Conservation (phyloP, 768 basidiomycete species). For the Lactifluus rugatus region DNA sequence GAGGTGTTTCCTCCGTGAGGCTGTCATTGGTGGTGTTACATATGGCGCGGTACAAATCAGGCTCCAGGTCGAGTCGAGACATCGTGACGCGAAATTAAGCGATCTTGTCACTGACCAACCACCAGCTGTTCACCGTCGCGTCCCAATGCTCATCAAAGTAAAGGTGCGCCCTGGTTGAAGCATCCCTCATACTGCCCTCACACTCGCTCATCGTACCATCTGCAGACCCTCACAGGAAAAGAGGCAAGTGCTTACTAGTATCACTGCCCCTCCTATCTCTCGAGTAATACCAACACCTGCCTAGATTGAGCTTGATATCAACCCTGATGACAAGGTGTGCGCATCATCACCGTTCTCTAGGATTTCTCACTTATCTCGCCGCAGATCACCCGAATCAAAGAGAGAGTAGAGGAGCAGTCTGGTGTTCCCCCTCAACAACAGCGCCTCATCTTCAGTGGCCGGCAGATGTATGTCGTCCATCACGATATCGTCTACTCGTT, state of each 20-base stretch:
- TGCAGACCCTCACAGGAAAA: conserved; percentile 90
- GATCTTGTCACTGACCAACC: neutral
- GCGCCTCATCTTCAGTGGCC: conserved; percentile 83
- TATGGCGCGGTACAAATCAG: no score
- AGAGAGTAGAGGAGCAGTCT: conserved; percentile 96
- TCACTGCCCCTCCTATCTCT: neutral
- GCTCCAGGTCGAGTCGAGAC: no score
- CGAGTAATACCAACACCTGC: neutral
- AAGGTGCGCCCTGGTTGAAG: conserved; percentile 42
- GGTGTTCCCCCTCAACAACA: conserved; percentile 96
- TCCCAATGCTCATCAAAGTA: conserved; percentile 76
- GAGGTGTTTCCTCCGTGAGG: no score
- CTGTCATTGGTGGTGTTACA: no score
- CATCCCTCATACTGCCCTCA: neutral
- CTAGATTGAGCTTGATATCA: conserved; percentile 93
- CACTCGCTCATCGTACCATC: conserved; percentile 4
- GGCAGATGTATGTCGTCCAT: conserved; percentile 87
- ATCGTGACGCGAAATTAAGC: no score
- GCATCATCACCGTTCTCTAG: neutral
- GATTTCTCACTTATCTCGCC: neutral
- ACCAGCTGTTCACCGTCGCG: conserved; percentile 14
- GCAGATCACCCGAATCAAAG: conserved; percentile 90
- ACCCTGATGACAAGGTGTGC: conserved; percentile 73
- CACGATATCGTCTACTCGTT: neutral
- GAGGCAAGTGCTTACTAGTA: conserved; percentile 50